Percentiles rank a stretch among this genome's conserved stretches.
Evolutionary conservation across 768 basidiomycete genomes (phyloP).

Genomic region (Podaxis sp.): DNA sequence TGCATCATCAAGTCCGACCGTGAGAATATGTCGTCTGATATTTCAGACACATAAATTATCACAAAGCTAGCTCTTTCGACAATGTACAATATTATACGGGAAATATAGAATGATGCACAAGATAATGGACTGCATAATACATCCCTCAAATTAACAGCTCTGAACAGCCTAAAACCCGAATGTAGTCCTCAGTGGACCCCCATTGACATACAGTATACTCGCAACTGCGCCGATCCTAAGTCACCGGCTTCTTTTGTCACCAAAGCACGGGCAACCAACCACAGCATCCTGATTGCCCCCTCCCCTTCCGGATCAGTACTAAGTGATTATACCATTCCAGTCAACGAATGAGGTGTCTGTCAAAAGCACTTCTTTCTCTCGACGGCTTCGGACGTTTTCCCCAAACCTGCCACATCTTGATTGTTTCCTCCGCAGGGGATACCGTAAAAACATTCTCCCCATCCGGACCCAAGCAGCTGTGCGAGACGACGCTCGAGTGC

Average conservation of each 20-base stretch:
- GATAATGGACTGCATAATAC: background rate
- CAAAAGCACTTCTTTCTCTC: conserved; percentile 44
- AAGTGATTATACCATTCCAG: background rate
- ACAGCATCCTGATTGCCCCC: background rate
- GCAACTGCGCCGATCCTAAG: background rate
- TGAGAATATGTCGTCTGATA: background rate
- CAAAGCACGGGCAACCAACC: background rate
- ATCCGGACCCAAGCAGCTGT: conserved; percentile 63
- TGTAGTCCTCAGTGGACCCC: background rate
- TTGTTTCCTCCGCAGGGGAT: conserved; percentile 62
- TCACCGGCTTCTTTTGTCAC: background rate
- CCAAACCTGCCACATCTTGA: conserved; percentile 78
- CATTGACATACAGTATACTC: background rate
- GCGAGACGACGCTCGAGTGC: conserved; percentile 53
- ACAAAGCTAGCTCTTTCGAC: background rate
- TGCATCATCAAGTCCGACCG: background rate
- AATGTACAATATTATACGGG: background rate
- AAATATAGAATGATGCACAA: background rate
- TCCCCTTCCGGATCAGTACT: background rate
- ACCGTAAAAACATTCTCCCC: conserved; percentile 66
- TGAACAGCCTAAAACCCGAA: background rate
- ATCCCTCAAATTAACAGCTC: background rate
- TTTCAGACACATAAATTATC: background rate
- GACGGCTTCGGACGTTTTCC: conserved; percentile 30
- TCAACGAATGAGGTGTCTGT: conserved; percentile 47